These are phyloP conservation scores for Pelargonium hybrid DNA, from an alignment of 441 rosid genomes.

Conservation along the genomic window DNA sequence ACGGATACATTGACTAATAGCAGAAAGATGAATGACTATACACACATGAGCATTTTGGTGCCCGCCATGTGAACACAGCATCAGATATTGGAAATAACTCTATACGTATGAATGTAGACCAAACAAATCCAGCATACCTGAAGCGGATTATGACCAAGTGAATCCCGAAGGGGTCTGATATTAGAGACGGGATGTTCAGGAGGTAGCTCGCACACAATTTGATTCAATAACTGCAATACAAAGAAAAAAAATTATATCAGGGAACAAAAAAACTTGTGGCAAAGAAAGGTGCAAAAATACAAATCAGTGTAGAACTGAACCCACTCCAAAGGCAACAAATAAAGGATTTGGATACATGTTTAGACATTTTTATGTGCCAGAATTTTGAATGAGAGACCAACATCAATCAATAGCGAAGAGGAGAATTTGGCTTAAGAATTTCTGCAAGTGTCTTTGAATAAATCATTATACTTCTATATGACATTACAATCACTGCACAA, in stretches of 20 bases:
- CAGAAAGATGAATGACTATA: neutral
- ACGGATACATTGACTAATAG: neutral
- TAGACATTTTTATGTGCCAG: too few relatives aligned
- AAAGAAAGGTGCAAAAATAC: too few relatives aligned
- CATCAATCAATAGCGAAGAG: neutral
- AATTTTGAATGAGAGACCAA: neutral
- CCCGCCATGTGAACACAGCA: neutral
- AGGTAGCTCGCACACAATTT: conserved; percentile 38
- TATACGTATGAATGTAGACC: neutral
- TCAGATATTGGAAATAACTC: neutral
- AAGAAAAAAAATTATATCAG: neutral
- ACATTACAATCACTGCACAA: neutral
- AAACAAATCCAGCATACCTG: conserved; percentile 28
- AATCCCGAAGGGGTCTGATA: conserved; percentile 33
- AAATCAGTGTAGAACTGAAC: too few relatives aligned
- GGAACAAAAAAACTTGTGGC: neutral
- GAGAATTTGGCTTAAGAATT: neutral
- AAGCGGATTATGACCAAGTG: conserved; percentile 36
- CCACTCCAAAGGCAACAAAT: too few relatives aligned
- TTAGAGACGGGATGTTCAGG: conserved; percentile 36
- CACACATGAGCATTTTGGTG: neutral
- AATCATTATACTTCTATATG: neutral
- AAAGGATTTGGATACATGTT: neutral
- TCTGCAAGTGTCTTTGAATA: neutral
- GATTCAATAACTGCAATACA: conserved; percentile 29